phyloP scores from a whole-genome alignment of 2,329 filamentous ascomycete genomes.

The Tolypocladium capitatum region DNA sequence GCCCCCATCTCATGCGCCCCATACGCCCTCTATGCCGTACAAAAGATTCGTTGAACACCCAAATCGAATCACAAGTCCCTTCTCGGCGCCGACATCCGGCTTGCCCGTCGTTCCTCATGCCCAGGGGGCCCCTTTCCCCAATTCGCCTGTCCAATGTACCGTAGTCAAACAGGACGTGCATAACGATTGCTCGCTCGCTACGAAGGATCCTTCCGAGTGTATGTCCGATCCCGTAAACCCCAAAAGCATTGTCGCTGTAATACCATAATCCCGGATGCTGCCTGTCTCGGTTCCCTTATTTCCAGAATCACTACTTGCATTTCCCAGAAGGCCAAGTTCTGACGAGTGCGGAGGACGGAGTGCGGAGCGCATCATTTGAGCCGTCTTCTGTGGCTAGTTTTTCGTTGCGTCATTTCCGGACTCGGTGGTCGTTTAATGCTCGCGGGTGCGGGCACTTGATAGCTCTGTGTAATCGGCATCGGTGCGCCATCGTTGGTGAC shows the following conservation, averaged over 20 bases:
- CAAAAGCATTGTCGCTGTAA: neutral
- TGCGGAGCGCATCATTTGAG: constrained; percentile 10
- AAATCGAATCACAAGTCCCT: neutral
- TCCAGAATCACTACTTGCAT: neutral
- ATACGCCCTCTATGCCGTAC: constrained; percentile 1
- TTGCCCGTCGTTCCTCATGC: neutral
- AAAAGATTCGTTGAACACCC: neutral
- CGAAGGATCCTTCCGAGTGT: neutral
- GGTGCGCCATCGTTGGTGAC: constrained; percentile 22
- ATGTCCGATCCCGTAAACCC: neutral
- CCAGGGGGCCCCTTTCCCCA: neutral
- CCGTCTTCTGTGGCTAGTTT: constrained; percentile 30
- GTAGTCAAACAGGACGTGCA: neutral
- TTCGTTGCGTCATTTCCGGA: constrained; percentile 28
- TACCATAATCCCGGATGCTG: neutral
- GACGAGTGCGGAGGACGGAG: neutral
- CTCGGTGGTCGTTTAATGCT: constrained; percentile 41
- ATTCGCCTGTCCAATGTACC: neutral
- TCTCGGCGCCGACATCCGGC: neutral
- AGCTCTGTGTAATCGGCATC: constrained; percentile 20
- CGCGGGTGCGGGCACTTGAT: constrained; percentile 24
- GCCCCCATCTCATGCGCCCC: neutral
- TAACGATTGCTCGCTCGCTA: neutral
- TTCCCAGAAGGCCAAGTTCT: neutral
- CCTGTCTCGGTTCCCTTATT: neutral